Base-by-base conservation (phyloP, 768 basidiomycete genomes). In the Xerocomellus dryophilus region DNA sequence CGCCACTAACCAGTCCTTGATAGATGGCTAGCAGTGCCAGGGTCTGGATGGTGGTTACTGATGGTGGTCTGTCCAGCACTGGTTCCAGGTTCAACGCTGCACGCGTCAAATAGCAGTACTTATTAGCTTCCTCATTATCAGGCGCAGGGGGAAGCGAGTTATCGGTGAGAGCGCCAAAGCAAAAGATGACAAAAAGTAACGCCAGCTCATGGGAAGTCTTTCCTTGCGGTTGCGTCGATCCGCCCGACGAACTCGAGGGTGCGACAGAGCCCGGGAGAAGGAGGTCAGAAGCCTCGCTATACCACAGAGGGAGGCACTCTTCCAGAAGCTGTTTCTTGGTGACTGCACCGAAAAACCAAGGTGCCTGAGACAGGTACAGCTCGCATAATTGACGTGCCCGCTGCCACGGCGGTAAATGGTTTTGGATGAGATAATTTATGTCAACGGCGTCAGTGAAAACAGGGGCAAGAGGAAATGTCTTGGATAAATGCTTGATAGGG, bases 341-440 rank as follows among this genome's bases (percentile, higher is more conserved):
- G 35, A 90, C 81, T 2, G 86, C 83, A 20, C 86, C 84, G 53
- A 87, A 88, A 64, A 89, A 88, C 88, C 88, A 90, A 0, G 85
- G 84, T 3, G 87, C 85, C 62, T 86, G 83, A n/a, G 84, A 83
- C 38, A 89, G 77, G 66, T 90, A 90, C 12, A 87, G 74, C n/a
- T 82, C 78, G 59, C 78, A 79, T 32, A 90, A 75, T 31, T 81
- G 77, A 42, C 69, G 73, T 0, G 84, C 82, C 35, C 85, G 83
- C 8, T 70, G 64, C 77, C 81, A 85, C 0, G 79, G 67, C 0
- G 88, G 88, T 1, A 89, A 76, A 62, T 81, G 78, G 15, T 70
- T 64, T 38, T 74, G 66, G 18, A 82, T 61, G 58, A 85, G 71
- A 52, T 74, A 71, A 51, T 78, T 67, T 38, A 82, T 62, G 58